These are phyloP conservation scores for Glycyrrhiza uralensis DNA, from an alignment of 306 rosid genomes.

Conservation along the genomic window DNA sequence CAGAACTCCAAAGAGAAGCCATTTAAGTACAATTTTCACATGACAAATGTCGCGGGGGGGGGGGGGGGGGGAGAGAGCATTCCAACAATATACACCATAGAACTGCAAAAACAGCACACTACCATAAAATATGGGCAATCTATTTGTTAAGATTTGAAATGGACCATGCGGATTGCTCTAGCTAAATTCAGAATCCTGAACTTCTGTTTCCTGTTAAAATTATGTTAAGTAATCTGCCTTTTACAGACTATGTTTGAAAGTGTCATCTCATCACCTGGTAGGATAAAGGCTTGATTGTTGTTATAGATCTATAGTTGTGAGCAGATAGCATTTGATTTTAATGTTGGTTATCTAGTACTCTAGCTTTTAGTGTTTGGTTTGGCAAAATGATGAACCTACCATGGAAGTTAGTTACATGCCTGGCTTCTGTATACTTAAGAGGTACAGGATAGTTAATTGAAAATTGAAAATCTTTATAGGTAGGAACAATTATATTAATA, in stretches of 20 bases:
- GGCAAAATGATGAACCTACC: constrained; percentile 1
- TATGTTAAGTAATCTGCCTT: not conserved
- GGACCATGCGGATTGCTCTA: not conserved
- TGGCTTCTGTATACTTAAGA: not conserved
- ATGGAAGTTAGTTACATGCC: not conserved
- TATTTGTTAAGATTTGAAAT: not conserved
- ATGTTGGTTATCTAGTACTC: constrained; percentile 2
- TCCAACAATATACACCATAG: not conserved
- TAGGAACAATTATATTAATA: not conserved
- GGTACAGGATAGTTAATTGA: not conserved
- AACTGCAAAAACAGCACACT: not conserved
- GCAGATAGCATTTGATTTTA: not conserved
- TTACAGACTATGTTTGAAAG: not conserved
- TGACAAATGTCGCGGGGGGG: not conserved
- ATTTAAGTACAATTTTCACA: not conserved
- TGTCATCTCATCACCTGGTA: not conserved
- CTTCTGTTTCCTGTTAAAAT: not conserved
- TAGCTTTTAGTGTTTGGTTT: not conserved
- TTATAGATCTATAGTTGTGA: not conserved
- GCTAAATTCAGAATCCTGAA: not conserved
- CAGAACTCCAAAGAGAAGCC: not conserved
- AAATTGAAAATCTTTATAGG: not conserved
- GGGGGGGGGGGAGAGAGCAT: not conserved
- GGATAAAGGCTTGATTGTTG: not conserved
- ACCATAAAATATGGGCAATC: not conserved